Evolutionary conservation across 495 filamentous ascomycete species (phyloP), one percentile per base, ranked within the genome.

Genomic region (Xylaria curta): DNA sequence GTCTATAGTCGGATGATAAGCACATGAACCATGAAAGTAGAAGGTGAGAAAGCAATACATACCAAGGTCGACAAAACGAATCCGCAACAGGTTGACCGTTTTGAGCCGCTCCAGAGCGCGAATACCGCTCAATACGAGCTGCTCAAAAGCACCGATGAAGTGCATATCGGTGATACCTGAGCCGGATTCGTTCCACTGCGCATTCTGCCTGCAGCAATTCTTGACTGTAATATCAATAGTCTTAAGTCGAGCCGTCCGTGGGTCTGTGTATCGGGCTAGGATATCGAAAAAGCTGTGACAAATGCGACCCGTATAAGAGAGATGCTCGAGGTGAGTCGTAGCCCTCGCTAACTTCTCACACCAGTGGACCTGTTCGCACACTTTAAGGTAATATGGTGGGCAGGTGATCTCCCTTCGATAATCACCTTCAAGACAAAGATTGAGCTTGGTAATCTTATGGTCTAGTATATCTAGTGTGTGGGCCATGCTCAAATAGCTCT

Each of bases 31-130:
- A 42, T 46, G 21, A 31, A 42, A 10, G 26, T 47, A 42, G 81
- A 76, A 44, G n/a, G 42, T 59, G 36, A 21, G 33, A 38, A 31
- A 26, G 38, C 7, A 38, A 51, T 68, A 83, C 77, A 81, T 84
- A 86, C 91, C 90, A 3, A 93, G 85, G 76, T 93, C 91, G 31
- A 93, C 88, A 76, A 90, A 93, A 64, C 90, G 89, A 73, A 93
- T 91, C 67, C 90, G 83, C 31, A 93, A 79, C 75, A 86, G 86
- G 31, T 87, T 78, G 17, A 93, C 80, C 8, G 78, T 77, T 47
- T 82, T 82, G 66, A 91, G 85, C 19, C 81, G 78, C 12, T 85
- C 82, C 17, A 93, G 79, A 28, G 87, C 82, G 28, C 85, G 81
- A n/a, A 92, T 85, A 13, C 86, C 89, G 12, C 85, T 84, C 2